Evolutionary conservation across 805 yeast species (phyloP).

Genomic region (Jamesozyma hellenica): DNA sequence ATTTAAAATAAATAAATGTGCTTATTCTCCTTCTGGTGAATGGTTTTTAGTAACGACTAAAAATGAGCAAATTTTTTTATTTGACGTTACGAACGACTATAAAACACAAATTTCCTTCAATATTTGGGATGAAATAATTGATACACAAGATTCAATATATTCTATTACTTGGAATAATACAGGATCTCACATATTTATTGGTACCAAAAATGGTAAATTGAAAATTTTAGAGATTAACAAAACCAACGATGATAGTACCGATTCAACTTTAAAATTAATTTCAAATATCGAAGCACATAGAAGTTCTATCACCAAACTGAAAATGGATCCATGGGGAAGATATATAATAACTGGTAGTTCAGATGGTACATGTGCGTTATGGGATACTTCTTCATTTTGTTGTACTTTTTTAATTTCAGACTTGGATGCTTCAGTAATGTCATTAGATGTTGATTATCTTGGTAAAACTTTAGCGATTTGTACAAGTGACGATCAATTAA

Average conservation of each 20-base stretch:
- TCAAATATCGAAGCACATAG: conserved; percentile 37
- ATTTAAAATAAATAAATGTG: conserved; percentile 14
- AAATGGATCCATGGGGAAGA: conserved; percentile 44
- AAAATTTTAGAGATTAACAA: conserved; percentile 12
- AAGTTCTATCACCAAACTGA: conserved; percentile 38
- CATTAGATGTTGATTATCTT: conserved; percentile 17
- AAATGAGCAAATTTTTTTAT: conserved; percentile 31
- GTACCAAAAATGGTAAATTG: conserved; percentile 40
- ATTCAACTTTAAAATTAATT: conserved; percentile 2
- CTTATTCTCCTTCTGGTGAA: conserved; percentile 39
- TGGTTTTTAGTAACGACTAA: conserved; percentile 37
- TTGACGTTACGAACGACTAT: conserved; percentile 28
- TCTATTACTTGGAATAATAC: conserved; percentile 28
- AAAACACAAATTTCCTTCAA: conserved; percentile 11
- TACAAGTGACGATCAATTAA: conserved; percentile 11
- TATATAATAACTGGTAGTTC: conserved; percentile 42
- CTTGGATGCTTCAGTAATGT: conserved; percentile 11
- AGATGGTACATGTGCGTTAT: conserved; percentile 21
- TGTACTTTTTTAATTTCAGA: conserved; percentile 12
- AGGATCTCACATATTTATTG: conserved; percentile 35
- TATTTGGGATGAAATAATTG: conserved; percentile 1
- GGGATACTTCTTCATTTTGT: conserved; percentile 16
- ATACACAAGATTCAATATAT: conserved; percentile 20
- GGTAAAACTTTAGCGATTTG: conserved; percentile 19
- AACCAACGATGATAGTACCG: background rate